Conservation (phyloP, 176 grass and related monocot genomes). For the Hsuehochloa calcarea region DNA sequence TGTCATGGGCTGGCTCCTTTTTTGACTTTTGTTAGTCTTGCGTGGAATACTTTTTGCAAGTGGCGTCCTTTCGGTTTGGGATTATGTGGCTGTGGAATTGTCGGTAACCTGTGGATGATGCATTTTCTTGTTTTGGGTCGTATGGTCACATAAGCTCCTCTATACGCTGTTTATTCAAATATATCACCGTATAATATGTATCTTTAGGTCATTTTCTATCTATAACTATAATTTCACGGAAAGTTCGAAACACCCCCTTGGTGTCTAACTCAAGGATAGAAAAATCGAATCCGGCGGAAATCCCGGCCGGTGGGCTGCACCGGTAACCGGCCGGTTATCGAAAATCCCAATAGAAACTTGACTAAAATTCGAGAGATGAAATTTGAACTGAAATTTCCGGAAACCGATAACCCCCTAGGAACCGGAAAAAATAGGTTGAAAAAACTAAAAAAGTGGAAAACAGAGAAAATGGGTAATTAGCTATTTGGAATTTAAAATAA, state of each 20-base stretch:
- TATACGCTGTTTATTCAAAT: neutral
- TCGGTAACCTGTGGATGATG: neutral
- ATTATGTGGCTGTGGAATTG: constrained; percentile 6
- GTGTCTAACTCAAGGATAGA: too few relatives aligned
- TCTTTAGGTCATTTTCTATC: neutral
- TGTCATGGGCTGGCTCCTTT: neutral
- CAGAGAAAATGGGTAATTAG: too few relatives aligned
- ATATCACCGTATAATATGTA: neutral
- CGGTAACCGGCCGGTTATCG: too few relatives aligned
- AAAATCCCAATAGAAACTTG: too few relatives aligned
- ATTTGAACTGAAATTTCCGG: too few relatives aligned
- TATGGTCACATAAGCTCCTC: neutral
- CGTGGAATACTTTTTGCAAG: constrained; percentile 17
- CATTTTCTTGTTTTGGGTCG: neutral
- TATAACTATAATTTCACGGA: neutral
- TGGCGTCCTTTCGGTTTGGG: constrained; percentile 9
- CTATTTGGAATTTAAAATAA: too few relatives aligned
- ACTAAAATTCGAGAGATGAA: too few relatives aligned
- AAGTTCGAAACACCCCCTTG: neutral
- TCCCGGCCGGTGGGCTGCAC: too few relatives aligned
- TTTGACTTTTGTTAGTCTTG: constrained; percentile 19
- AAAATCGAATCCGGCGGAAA: too few relatives aligned
- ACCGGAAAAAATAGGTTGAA: too few relatives aligned
- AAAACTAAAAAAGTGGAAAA: too few relatives aligned
- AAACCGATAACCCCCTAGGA: too few relatives aligned